Conservation (phyloP, 805 yeast genomes). For the Starmerella floris region DNA sequence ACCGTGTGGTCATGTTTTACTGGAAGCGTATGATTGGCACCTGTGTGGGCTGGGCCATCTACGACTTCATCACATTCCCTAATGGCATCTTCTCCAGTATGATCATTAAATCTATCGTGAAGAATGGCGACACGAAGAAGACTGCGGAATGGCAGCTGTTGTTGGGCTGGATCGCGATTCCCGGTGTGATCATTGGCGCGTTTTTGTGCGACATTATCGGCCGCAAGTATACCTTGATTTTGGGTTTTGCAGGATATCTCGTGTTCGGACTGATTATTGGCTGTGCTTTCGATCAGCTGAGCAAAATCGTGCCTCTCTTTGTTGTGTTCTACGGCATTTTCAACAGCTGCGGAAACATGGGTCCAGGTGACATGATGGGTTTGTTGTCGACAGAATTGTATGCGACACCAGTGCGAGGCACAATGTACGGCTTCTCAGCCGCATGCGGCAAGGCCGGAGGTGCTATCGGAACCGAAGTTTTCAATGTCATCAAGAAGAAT, state of each 20-base stretch:
- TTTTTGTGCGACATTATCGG: constrained; percentile 46
- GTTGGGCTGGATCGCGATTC: constrained; percentile 51
- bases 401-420: constrained; percentile 68
- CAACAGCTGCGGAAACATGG: constrained; percentile 58
- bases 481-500: constrained; percentile 51
- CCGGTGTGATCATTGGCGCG: constrained; percentile 65
- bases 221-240: constrained; percentile 55
- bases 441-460: constrained; percentile 78
- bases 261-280: constrained; percentile 37
- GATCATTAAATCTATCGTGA: constrained; percentile 40
- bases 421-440: constrained; percentile 61
- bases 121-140: constrained; percentile 33
- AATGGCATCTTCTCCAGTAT: constrained; percentile 57
- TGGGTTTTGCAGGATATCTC: constrained; percentile 59
- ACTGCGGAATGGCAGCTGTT: constrained; percentile 65
- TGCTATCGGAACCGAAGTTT: constrained; percentile 63
- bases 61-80: constrained; percentile 71
- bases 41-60: constrained; percentile 65
- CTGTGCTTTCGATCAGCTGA: constrained; percentile 40
- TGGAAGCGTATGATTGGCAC: constrained; percentile 60
- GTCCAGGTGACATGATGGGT: constrained; percentile 70
- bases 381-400: constrained; percentile 51
- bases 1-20: constrained; percentile 48
- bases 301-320: constrained; percentile 47
- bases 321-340: constrained; percentile 61